Conservation (phyloP, 2,329 filamentous ascomycete genomes). For the Graphilbum sp. region DNA sequence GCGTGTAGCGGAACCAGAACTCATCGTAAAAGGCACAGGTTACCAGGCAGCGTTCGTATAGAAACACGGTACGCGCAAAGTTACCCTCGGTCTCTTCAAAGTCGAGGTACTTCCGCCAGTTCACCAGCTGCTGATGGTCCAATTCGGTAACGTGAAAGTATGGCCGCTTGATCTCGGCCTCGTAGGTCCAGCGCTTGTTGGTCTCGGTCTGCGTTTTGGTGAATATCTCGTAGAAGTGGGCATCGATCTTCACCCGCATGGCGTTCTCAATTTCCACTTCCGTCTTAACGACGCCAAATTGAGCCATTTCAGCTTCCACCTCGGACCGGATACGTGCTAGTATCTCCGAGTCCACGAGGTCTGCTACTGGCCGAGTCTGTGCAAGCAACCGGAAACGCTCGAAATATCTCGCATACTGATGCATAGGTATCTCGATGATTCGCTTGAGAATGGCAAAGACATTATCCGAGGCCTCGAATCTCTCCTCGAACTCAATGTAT, state of each 20-base stretch:
- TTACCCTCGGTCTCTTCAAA: slow-evolving; percentile 83
- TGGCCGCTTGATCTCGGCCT: slow-evolving; percentile 84
- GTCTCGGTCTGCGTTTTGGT: slow-evolving; percentile 72
- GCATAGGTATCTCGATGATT: slow-evolving; percentile 79
- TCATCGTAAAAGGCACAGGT: slow-evolving; percentile 92
- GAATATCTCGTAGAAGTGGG: slow-evolving; percentile 67
- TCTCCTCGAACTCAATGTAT: slow-evolving; percentile 93
- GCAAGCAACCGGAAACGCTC: slow-evolving; percentile 73
- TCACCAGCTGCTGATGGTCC: slow-evolving; percentile 65
- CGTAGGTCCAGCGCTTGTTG: slow-evolving; percentile 85
- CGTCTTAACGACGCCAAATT: slow-evolving; percentile 33
- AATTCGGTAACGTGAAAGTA: slow-evolving; percentile 96
- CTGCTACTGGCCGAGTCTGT: slow-evolving; percentile 52
- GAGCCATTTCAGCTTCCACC: slow-evolving; percentile 46
- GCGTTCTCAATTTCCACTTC: slow-evolving; percentile 74
- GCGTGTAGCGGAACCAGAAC: slow-evolving; percentile 92
- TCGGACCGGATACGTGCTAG: slow-evolving; percentile 56
- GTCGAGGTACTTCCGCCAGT: slow-evolving; percentile 94
- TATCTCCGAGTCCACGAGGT: slow-evolving; percentile 53
- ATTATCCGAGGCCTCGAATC: slow-evolving; percentile 66
- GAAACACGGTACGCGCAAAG: slow-evolving; percentile 55
- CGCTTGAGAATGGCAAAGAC: slow-evolving; percentile 73
- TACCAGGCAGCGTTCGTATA: slow-evolving; percentile 89
- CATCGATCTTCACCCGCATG: slow-evolving; percentile 63
- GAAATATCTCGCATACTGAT: slow-evolving; percentile 90